Percentiles rank a stretch among this genome's conserved stretches.
phyloP scores from a whole-genome alignment of 1,139 yeast genomes.

The Yamadazyma atmosphaerica region DNA sequence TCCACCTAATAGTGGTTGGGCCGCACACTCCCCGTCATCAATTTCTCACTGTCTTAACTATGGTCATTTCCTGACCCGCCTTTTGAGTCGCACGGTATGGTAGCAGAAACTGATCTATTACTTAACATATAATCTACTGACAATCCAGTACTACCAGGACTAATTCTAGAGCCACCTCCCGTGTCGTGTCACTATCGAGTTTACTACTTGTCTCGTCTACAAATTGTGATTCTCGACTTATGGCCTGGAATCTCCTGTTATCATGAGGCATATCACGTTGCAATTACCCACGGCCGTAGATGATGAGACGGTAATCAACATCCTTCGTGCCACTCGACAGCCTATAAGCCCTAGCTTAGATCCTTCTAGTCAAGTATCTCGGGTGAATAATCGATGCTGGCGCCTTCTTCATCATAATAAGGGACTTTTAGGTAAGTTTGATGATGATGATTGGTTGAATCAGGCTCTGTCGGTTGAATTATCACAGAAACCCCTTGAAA shows the following conservation, averaged over 20 bases:
- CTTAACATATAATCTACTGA: no score
- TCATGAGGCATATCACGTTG: background rate
- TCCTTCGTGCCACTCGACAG: background rate
- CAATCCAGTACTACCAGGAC: no score
- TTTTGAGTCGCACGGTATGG: no score
- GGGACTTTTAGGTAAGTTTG: background rate
- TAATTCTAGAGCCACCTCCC: no score
- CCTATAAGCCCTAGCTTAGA: background rate
- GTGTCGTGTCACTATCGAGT: no score
- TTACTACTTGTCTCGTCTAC: no score
- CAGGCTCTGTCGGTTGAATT: background rate
- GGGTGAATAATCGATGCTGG: constrained; percentile 31
- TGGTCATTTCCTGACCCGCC: constrained; percentile 2
- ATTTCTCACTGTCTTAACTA: no score
- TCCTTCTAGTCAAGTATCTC: constrained; percentile 4
- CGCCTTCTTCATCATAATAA: constrained; percentile 11
- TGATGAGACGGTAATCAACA: background rate
- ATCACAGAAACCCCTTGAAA: background rate
- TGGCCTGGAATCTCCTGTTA: background rate
- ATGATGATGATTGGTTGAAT: background rate
- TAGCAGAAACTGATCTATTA: no score
- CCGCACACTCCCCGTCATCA: background rate
- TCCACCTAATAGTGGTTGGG: no score
- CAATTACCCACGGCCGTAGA: background rate
- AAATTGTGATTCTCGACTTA: background rate